Conservation (phyloP, 2,329 filamentous ascomycete species). For the Venturia nashicola region DNA sequence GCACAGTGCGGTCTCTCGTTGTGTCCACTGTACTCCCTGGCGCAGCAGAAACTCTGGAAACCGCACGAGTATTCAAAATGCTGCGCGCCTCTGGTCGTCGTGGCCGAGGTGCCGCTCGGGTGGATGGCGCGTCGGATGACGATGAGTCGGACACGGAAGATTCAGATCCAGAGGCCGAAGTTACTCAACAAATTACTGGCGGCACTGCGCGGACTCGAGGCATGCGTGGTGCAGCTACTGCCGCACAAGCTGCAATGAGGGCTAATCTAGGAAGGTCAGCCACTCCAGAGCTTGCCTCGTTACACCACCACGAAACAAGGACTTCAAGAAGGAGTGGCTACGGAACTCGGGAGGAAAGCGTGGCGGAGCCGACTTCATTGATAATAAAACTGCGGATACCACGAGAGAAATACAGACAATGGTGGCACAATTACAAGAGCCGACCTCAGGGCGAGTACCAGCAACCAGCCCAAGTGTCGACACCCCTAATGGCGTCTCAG, state of each 20-base stretch:
- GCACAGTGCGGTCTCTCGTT: constrained; percentile 83
- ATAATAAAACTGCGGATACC: constrained; percentile 65
- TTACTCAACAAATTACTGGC: constrained; percentile 46
- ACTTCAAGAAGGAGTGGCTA: constrained; percentile 46
- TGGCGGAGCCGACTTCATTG: constrained; percentile 51
- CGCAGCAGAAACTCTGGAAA: constrained; percentile 65
- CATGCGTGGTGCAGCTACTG: constrained; percentile 78
- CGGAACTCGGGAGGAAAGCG: constrained; percentile 64
- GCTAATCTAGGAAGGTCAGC: constrained; percentile 68
- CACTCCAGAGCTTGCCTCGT: constrained; percentile 61
- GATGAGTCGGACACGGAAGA: constrained; percentile 91
- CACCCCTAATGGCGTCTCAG: constrained; percentile 33
- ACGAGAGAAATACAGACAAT: constrained; percentile 57
- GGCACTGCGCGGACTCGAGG: constrained; percentile 78
- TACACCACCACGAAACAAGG: constrained; percentile 62
- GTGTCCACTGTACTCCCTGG: constrained; percentile 89
- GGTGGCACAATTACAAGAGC: constrained; percentile 43
- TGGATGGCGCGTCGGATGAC: constrained; percentile 69
- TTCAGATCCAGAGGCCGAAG: constrained; percentile 34
- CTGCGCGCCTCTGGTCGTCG: constrained; percentile 30
- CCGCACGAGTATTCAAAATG: constrained; percentile 73
- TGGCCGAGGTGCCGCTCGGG: constrained; percentile 48
- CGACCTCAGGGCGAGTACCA: constrained; percentile 22
- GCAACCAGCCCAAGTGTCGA: constrained; percentile 18
- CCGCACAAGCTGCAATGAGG: constrained; percentile 75